Evolutionary conservation across 768 basidiomycete species (phyloP).

Genomic region (Kwoniella europaea): DNA sequence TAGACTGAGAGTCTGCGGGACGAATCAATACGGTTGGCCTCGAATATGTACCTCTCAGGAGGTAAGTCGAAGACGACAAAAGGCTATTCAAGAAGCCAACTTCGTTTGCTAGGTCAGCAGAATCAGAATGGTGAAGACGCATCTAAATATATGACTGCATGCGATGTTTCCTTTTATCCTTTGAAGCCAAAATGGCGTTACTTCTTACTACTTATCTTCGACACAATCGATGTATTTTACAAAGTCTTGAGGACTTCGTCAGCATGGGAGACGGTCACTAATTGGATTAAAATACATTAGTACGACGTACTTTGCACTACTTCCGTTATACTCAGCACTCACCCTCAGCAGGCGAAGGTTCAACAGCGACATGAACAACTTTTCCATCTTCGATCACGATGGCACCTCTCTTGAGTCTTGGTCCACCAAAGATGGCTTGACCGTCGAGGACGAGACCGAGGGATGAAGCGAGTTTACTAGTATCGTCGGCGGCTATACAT

Average conservation of each 20-base stretch:
- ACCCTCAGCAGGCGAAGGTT: conserved; percentile 61
- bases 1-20: too few species aligned
- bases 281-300: not conserved
- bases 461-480: conserved; percentile 64
- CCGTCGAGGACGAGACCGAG: conserved; percentile 71
- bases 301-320: not conserved
- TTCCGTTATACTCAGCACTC: conserved; percentile 17
- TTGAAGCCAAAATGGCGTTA: too few species aligned
- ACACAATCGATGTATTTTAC: too few species aligned
- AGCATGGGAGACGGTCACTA: conserved; percentile 65
- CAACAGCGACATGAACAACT: conserved; percentile 69
- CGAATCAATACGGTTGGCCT: too few species aligned
- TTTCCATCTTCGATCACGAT: conserved; percentile 67
- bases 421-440: conserved; percentile 67
- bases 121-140: too few species aligned
- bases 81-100: too few species aligned
- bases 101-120: too few species aligned
- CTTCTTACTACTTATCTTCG: not conserved
- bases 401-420: conserved; percentile 67
- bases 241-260: conserved; percentile 60
- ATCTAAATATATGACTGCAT: too few species aligned
- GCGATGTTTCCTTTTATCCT: too few species aligned
- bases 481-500: conserved; percentile 68
- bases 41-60: too few species aligned
- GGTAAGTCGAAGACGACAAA: too few species aligned